These are phyloP conservation scores for Quercus parvula DNA, from an alignment of 306 rosid genomes.

Conservation along the genomic window DNA sequence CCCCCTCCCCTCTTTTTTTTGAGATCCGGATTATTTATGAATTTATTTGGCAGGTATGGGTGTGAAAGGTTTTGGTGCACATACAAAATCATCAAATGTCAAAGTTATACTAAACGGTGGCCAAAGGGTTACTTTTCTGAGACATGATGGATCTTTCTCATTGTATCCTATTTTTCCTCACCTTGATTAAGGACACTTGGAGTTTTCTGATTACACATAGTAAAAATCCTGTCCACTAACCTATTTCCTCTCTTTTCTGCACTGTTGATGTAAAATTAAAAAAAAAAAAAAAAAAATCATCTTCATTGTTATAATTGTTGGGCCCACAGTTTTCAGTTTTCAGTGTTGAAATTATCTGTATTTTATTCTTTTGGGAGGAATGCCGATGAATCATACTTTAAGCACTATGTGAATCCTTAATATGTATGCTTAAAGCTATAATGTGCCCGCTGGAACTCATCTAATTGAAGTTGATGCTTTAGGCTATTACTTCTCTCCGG, in stretches of 20 bases:
- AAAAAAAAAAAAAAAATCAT: too few relatives aligned
- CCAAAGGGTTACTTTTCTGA: constrained; percentile 79
- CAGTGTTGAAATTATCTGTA: not conserved
- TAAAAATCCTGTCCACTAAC: not conserved
- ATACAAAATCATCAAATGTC: constrained; percentile 71
- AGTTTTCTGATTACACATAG: not conserved
- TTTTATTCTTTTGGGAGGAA: not conserved
- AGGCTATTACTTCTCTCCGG: constrained; percentile 92
- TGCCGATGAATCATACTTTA: constrained; percentile 16
- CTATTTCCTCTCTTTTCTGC: constrained; percentile 4
- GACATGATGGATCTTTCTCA: constrained; percentile 94
- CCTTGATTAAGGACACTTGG: constrained; percentile 16
- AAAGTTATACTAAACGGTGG: constrained; percentile 95
- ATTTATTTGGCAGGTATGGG: constrained; percentile 54
- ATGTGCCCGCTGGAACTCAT: constrained; percentile 95
- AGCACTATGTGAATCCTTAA: constrained; percentile 45
- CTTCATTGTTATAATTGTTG: too few relatives aligned
- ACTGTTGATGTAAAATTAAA: not conserved
- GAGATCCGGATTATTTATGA: not conserved
- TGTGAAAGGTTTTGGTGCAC: constrained; percentile 56
- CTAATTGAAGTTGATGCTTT: constrained; percentile 88
- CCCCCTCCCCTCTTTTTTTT: not conserved
- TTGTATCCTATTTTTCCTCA: constrained; percentile 71
- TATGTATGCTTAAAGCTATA: constrained; percentile 60
- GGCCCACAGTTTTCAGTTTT: too few relatives aligned